Evolutionary conservation across 768 basidiomycete genomes (phyloP), one percentile per base, ranked within the genome.

Genomic region (Mycena rosella): DNA sequence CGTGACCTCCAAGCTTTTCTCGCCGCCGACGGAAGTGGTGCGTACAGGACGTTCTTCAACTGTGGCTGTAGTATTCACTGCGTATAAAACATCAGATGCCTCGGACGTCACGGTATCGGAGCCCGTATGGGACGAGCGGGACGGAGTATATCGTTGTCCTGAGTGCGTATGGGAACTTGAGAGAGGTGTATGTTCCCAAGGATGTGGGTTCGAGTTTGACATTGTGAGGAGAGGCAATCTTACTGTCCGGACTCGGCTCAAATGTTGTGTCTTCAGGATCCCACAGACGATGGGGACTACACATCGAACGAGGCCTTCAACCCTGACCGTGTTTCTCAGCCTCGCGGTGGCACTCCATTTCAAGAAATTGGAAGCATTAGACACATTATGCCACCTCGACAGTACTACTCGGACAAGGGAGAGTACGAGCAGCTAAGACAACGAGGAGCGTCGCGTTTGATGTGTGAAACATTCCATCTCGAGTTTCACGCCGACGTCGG

Each of bases 401-500:
- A n/a, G 38, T 34, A 34, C 11, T 34, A 5, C 32, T 5, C 6
- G 4, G 29, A n/a, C 65, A 57, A 29, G 47, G 68, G 74, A 0
- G 77, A 81, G 65, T 83, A 79, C 68, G 54, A 57, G 10, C 68
- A 74, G 24, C 76, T 81, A 2, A 63, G 78, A 17, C 65, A 58
- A 29, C 78, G 80, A 18, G 82, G 80, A 1, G 80, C 79, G 15
- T 79, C 78, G 3, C 75, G 73, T 29, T 68, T 75, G 44, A 83
- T 83, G 82, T 81, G 80, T 72, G 77, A 79, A 61, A 76, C 74
- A 0, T 82, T 81, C 70, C 40, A 76, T 26, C 77, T 83, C 11
- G 71, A 77, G 61, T 82, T 75, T 58, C 68, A 70, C 20, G 9
- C 66, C 2, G 54, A 72, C 27, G 51, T 26, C 5, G 81, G 83